Base-by-base conservation (phyloP, 768 basidiomycete species). In the Mycena epipterygia region DNA sequence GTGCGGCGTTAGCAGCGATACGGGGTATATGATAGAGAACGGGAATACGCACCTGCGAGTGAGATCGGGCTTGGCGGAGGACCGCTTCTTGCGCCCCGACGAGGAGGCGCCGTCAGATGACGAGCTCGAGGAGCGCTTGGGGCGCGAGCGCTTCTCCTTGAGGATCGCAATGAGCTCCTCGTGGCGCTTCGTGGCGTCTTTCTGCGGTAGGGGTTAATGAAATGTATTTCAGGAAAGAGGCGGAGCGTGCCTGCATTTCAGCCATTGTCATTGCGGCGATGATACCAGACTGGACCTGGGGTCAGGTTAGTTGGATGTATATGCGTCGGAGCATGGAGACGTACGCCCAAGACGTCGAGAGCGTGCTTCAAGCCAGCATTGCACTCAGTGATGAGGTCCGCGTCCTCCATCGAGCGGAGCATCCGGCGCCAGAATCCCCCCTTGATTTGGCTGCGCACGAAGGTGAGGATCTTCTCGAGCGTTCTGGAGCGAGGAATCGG, bases 91-190 rank as follows among this genome's bases (percentile, higher is more conserved):
- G 62, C 68, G 60, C 8, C 29, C 27, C 19, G 42, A 19, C 59
- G 27, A 16, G 37, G 37, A 19, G 14, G 19, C 41, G 51, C 48
- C 39, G 49, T 29, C 30, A 1, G 48, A 19, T 33, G 13, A 37
- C 8, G n/a, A 14, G 32, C 29, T 64, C 13, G 63, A 64, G 39
- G 51, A 29, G 52, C 63, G 63, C 41, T 55, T 55, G 23, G n/a
- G 42, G 42, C 27, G 25, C 16, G 67, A 44, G 48, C 42, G 58
- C 64, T 58, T 69, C 42, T 70, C 55, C 8, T 66, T 62, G 55
- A 73, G 68, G 61, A 73, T 73, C 19, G 46, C 29, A 33, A 73
- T 65, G 29, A 73, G 59, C 44, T 73, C 68, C 30, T 70, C 64
- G 46, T 73, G 68, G 25, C 65, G 53, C 60, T 39, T 17, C 27